Base-by-base conservation (phyloP, 2,329 filamentous ascomycete genomes). In the Cladorrhinum sp. region DNA sequence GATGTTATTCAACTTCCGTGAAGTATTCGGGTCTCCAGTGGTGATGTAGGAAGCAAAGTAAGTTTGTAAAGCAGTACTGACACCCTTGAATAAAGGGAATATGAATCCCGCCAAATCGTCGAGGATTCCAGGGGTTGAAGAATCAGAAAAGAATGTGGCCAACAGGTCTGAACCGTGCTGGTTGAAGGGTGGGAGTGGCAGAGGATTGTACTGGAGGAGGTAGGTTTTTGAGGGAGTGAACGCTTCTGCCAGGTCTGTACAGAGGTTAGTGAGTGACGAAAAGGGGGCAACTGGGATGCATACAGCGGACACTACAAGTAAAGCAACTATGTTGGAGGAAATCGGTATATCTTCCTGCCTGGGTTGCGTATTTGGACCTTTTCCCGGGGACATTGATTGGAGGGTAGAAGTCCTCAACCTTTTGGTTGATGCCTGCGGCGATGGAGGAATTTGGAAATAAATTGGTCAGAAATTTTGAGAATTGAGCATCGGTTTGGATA, bases 101-200 rank as follows among this genome's bases (percentile, higher is more conserved):
- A 74, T 64, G 33, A 73, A 60, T 9, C 65, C 52, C 1, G 64
- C 65, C 5, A 73, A 57, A 33, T 68, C 62, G 39, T 70, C 65
- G 28, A 69, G 59, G 60, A 70, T 67, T 30, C 60, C 66, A 30
- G 71, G 58, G 7, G 70, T 68, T 33, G 75, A 60, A 26, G 69
- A 65, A 2, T 71, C 61, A 56, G 74, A 72, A 70, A 73, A 78
- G 65, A 79, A 79, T 2, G 74, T 73, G 16, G 76, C 70, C 5
- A 78, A 63, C 5, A 79, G 66, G 59, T 80, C 77, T 7, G 71
- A 70, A 7, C 69, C 77, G 62, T 80, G 77, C 51, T 72, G 70
- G 5, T 74, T 76, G n/a, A 46, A 46, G 6, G 42, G 42, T 5
- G 42, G n/a, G 6, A 46, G n/a, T 0, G 76, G 76, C 6, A 71